Percentiles rank a stretch among this genome's conserved stretches.
These are phyloP conservation scores for Thecaphora frezii DNA, from an alignment of 1,284 basidiomycete species.

Conservation along the genomic window DNA sequence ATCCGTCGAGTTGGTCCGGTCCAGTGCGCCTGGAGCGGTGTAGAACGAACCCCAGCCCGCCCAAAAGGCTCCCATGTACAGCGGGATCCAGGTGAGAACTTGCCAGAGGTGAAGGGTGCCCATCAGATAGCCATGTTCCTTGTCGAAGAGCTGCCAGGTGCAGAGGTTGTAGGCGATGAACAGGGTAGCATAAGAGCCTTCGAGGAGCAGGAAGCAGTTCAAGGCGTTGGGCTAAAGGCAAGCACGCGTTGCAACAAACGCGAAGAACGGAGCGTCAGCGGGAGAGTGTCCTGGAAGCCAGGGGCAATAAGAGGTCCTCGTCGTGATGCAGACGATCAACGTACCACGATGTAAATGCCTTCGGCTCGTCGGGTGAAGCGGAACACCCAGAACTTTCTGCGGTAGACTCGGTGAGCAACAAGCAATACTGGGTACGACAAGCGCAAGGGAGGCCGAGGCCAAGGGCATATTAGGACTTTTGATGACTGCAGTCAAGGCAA, in stretches of 20 bases:
- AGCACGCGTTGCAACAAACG: not conserved
- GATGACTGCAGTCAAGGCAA: no score
- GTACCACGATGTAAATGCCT: constrained; percentile 29
- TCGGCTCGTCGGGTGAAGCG: constrained; percentile 26
- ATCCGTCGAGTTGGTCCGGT: constrained; percentile 19
- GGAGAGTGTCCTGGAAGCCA: no score
- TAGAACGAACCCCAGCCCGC: constrained; percentile 50
- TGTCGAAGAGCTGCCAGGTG: constrained; percentile 17
- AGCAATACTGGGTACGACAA: constrained; percentile 4
- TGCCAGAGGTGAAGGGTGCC: constrained; percentile 8
- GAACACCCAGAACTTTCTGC: constrained; percentile 12
- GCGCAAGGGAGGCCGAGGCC: no score
- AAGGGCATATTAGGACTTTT: no score
- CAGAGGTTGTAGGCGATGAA: constrained; percentile 35
- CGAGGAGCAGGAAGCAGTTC: constrained; percentile 37
- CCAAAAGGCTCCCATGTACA: constrained; percentile 35
- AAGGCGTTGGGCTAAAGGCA: constrained; percentile 33
- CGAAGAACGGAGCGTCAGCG: no score
- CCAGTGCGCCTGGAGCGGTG: constrained; percentile 45
- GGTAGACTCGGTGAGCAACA: constrained; percentile 13
- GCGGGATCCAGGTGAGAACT: constrained; percentile 28
- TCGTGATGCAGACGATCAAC: no score
- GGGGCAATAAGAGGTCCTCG: not conserved
- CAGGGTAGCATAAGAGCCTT: constrained; percentile 23
- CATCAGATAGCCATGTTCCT: not conserved